These are phyloP conservation scores for Mallotus japonicus DNA, from an alignment of 441 rosid genomes.

Conservation along the genomic window DNA sequence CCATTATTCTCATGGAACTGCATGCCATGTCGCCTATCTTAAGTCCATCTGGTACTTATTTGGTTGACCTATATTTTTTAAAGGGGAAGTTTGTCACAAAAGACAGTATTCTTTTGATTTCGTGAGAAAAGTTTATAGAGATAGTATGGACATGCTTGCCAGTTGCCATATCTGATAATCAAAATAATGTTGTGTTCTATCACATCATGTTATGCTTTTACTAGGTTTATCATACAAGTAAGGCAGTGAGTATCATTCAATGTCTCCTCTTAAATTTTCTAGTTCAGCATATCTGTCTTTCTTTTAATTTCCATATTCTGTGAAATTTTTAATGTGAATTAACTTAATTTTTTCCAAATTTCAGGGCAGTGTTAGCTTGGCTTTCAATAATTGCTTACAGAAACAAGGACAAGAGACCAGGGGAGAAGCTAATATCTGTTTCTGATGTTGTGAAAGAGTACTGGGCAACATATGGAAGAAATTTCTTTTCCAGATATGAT, in stretches of 20 bases:
- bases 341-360: slow-evolving; percentile 16
- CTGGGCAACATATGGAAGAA: slow-evolving; percentile 92
- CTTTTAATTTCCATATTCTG: neutral
- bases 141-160: neutral
- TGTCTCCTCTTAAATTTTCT: neutral
- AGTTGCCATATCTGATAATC: neutral
- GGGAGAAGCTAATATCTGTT: slow-evolving; percentile 73
- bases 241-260: neutral
- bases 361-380: slow-evolving; percentile 98
- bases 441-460: slow-evolving; percentile 85
- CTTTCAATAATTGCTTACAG: slow-evolving; percentile 80
- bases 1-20: neutral
- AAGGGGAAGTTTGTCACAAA: neutral
- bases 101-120: neutral
- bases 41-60: neutral
- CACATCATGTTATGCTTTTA: neutral
- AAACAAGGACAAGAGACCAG: slow-evolving; percentile 78
- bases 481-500: slow-evolving; percentile 91
- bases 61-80: neutral
- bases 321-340: slow-evolving; percentile 9
- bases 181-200: neutral
- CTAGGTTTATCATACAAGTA: neutral
- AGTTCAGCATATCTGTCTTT: neutral
- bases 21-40: neutral
- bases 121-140: neutral